These are phyloP conservation scores for Rhizopogon parksii DNA, from an alignment of 1,284 basidiomycete genomes.

Conservation along the genomic window DNA sequence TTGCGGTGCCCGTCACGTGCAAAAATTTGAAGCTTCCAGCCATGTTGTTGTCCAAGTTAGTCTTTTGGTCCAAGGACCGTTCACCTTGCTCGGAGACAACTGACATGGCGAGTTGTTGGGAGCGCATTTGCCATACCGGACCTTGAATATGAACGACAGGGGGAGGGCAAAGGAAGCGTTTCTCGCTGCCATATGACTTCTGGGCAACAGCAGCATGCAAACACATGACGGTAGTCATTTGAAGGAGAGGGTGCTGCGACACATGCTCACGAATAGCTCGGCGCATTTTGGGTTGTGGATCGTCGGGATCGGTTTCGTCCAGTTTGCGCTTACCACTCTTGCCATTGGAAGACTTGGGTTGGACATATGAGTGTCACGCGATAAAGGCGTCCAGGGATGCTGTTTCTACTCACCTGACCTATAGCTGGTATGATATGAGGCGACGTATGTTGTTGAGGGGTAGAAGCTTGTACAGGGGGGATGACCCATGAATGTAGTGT, in stretches of 20 bases:
- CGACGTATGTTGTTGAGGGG: slow-evolving; percentile 22
- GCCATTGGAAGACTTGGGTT: slow-evolving; percentile 24
- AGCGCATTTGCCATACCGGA: slow-evolving; percentile 72
- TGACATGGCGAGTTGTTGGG: slow-evolving; percentile 76
- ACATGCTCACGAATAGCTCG: slow-evolving; percentile 75
- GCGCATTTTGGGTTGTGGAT: slow-evolving; percentile 71
- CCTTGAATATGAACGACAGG: slow-evolving; percentile 85
- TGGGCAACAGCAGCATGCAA: slow-evolving; percentile 85
- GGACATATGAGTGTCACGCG: background rate
- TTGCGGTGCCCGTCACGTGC: slow-evolving; percentile 82
- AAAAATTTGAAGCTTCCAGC: slow-evolving; percentile 85
- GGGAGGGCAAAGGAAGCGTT: slow-evolving; percentile 85
- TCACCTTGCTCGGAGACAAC: slow-evolving; percentile 81
- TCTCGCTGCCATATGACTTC: slow-evolving; percentile 89
- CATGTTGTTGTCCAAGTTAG: slow-evolving; percentile 72
- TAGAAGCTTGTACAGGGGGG: slow-evolving; percentile 17
- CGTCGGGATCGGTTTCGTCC: slow-evolving; percentile 59
- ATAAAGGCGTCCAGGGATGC: background rate
- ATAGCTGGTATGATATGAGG: slow-evolving; percentile 25
- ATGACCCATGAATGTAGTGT: slow-evolving; percentile 39
- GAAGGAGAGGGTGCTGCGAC: slow-evolving; percentile 57
- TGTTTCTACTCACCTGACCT: slow-evolving; percentile 22
- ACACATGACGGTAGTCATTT: slow-evolving; percentile 85
- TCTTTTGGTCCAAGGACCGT: slow-evolving; percentile 75
- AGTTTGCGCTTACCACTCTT: slow-evolving; percentile 63